phyloP scores from a whole-genome alignment of 2,329 filamentous ascomycete species.

The Microdochium paspali region DNA sequence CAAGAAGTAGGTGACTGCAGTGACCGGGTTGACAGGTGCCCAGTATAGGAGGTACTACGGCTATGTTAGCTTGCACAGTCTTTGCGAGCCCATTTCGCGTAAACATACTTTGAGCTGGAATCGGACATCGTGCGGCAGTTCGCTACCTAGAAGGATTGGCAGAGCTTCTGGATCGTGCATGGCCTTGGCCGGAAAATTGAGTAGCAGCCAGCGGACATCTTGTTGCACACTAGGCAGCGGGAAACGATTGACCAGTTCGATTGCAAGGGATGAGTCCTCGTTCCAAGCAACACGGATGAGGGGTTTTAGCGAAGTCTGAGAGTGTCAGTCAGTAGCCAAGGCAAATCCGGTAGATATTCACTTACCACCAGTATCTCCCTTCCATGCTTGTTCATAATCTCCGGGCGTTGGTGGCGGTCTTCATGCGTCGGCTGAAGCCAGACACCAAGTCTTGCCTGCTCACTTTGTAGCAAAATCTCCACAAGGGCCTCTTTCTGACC shows the following conservation, averaged over 20 bases:
- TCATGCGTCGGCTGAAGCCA: constrained; percentile 80
- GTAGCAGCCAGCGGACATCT: constrained; percentile 70
- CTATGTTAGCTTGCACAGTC: constrained; percentile 14
- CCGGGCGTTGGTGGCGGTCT: constrained; percentile 28
- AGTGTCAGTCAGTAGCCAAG: constrained; percentile 7
- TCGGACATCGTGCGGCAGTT: constrained; percentile 69
- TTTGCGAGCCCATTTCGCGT: not conserved
- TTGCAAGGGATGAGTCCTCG: constrained; percentile 76
- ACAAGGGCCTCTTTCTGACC: constrained; percentile 78
- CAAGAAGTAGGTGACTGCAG: constrained; percentile 86
- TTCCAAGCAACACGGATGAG: constrained; percentile 78
- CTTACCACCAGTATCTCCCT: constrained; percentile 31
- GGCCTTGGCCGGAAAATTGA: constrained; percentile 78
- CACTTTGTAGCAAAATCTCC: constrained; percentile 69
- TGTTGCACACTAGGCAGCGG: constrained; percentile 61
- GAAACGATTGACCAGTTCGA: constrained; percentile 75
- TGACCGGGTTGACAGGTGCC: constrained; percentile 85
- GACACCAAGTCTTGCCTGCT: constrained; percentile 73
- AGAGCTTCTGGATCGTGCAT: constrained; percentile 75
- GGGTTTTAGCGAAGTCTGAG: constrained; percentile 44
- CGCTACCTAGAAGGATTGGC: constrained; percentile 68
- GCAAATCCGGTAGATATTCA: constrained; percentile 1
- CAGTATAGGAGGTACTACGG: constrained; percentile 79
- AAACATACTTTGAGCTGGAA: constrained; percentile 70
- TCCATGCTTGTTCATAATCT: constrained; percentile 27